phyloP scores from a whole-genome alignment of 2,329 filamentous ascomycete genomes.

The Sporothrix dimorphospora region DNA sequence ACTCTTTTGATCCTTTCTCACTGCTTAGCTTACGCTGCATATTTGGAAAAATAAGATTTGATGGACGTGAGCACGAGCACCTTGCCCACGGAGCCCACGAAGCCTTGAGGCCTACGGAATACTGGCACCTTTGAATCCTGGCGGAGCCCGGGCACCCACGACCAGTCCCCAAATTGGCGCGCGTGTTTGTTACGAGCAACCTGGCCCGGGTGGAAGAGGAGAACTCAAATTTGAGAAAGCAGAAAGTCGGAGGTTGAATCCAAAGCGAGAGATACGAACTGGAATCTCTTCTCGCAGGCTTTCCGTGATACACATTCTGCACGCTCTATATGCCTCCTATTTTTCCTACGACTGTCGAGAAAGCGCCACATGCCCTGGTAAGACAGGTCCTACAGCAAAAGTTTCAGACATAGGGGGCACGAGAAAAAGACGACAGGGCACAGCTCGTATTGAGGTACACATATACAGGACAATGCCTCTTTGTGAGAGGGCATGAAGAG shows the following conservation, averaged over 20 bases:
- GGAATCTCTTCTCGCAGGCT: not conserved
- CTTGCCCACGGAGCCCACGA: not conserved
- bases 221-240: not conserved
- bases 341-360: not conserved
- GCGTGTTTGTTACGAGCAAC: not conserved
- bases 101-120: too few relatives aligned
- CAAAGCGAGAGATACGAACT: not conserved
- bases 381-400: slow-evolving; percentile 21
- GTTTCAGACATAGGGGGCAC: slow-evolving; percentile 14
- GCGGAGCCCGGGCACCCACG: not conserved
- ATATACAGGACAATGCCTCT: not conserved
- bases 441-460: not conserved
- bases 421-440: not conserved
- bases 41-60: slow-evolving; percentile 11
- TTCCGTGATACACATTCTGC: not conserved
- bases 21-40: slow-evolving; percentile 10
- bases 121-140: slow-evolving; percentile 6
- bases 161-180: not conserved
- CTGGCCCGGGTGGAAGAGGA: not conserved
- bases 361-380: slow-evolving; percentile 7
- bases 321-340: not conserved
- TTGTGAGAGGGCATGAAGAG: too few relatives aligned
- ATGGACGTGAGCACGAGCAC: slow-evolving; percentile 12
- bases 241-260: not conserved
- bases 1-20: not conserved